Evolutionary conservation across 306 rosid genomes (phyloP), one percentile per base, ranked within the genome.

Genomic region (Cicer chorassanicum): DNA sequence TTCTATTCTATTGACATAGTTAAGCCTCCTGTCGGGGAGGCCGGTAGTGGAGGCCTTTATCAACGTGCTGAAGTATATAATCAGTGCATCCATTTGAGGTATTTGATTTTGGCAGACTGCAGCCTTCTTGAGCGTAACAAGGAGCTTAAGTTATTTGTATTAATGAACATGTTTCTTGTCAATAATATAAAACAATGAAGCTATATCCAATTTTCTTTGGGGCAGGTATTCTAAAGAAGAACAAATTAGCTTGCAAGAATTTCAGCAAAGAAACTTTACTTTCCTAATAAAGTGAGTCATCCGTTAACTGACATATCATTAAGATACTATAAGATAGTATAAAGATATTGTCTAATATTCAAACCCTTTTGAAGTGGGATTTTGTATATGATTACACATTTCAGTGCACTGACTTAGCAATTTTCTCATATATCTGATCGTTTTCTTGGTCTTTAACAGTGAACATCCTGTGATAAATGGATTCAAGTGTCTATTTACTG

Each of bases 181-280:
- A 51, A 50, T 50, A 50, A 6, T 50, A 50, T 14, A n/a, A 50
- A 50, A 14, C 56, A 14, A 50, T 3, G 7, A 14, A 50, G 16
- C 24, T 51, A 36, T 72, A 54, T 15, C 6, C 18, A 40, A 51
- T 56, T 74, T 64, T 64, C 55, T 74, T 41, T 39, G 59, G 38
- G 65, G 78, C 84, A 93, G 98, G 87, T 93, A 93, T 78, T 93
- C 98, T 67, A 93, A 93, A 87, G 97, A 91, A 86, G 98, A 93
- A 86, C 76, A 61, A 15, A 87, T 89, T 72, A 90, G 86, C 43
- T 21, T 78, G 49, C 73, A 82, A 51, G 93, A 89, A 56, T 51
- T 86, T 66, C 53, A 39, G 77, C 87, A 38, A 13, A 93, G 88
- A 84, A 88, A 93, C 77, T 93, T 91, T 77, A 86, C 91, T 63